Conservation (phyloP, 768 basidiomycete species). For the Phlebiopsis gigantea region DNA sequence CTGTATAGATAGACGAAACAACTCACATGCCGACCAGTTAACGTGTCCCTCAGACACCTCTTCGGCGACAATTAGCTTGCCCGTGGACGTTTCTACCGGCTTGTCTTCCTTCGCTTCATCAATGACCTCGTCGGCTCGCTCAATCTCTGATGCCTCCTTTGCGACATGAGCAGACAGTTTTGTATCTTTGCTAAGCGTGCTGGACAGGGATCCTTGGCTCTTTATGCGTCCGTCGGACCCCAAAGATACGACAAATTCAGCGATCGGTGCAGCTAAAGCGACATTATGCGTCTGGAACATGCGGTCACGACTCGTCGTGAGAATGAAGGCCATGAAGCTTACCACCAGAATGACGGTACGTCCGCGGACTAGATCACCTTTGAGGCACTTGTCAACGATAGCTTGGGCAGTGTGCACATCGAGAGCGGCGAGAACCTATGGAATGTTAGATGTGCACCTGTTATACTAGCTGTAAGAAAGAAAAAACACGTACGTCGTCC, state of each 20-base stretch:
- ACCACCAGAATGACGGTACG: conserved; percentile 49
- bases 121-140: conserved; percentile 16
- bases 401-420: conserved; percentile 47
- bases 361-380: conserved; percentile 38
- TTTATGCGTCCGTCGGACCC: conserved; percentile 44
- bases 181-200: conserved; percentile 37
- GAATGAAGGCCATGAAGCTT: conserved; percentile 13
- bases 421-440: conserved; percentile 37
- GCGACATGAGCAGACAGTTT: conserved; percentile 25
- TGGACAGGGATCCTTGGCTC: conserved; percentile 43
- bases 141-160: conserved; percentile 18
- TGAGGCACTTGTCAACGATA: conserved; percentile 44
- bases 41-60: conserved; percentile 33
- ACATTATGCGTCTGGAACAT: conserved; percentile 41
- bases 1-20: no score
- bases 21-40: conserved; percentile 30
- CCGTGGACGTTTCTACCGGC: conserved; percentile 16
- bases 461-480: neutral
- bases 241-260: conserved; percentile 51
- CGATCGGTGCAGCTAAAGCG: conserved; percentile 44
- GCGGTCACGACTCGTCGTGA: neutral
- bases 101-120: conserved; percentile 3
- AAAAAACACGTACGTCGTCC: conserved; percentile 49
- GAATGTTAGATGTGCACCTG: neutral
- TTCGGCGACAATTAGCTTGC: conserved; percentile 32